These are phyloP conservation scores for Colletotrichum sp. DNA, from an alignment of 2,329 filamentous ascomycete genomes.

Conservation along the genomic window DNA sequence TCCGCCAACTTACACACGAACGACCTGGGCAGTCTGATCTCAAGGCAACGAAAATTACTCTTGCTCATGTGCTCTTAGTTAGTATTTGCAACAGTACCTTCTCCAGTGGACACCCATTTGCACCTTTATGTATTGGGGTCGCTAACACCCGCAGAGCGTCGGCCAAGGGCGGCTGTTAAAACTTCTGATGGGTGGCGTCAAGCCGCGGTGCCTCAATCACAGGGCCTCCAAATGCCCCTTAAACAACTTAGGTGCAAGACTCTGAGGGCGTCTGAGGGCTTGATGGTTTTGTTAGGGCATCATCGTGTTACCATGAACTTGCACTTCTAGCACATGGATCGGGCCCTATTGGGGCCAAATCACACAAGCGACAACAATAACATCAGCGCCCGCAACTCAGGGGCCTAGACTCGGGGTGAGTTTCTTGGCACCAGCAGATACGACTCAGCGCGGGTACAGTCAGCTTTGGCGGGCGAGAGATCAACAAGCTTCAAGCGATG, in stretches of 20 bases:
- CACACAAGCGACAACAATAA: neutral
- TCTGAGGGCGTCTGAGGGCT: neutral
- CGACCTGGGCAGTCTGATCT: too few species aligned
- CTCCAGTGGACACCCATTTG: too few species aligned
- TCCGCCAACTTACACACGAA: too few species aligned
- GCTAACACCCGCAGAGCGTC: too few species aligned
- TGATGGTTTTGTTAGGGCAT: neutral
- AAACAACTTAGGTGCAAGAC: neutral
- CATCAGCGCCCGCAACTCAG: neutral
- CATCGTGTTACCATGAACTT: fast-evolving
- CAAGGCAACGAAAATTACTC: too few species aligned
- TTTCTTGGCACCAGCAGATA: neutral
- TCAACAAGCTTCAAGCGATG: neutral
- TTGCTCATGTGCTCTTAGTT: too few species aligned
- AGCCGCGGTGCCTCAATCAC: neutral
- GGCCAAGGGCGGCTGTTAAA: too few species aligned
- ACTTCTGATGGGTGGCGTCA: too few species aligned
- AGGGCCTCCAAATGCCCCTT: neutral
- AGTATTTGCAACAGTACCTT: too few species aligned
- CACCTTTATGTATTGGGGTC: too few species aligned
- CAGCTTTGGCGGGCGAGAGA: neutral
- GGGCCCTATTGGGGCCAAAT: fast-evolving
- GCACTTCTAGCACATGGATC: neutral
- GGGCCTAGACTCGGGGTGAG: neutral
- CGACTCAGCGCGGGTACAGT: neutral